Evolutionary conservation across 768 basidiomycete species (phyloP).

Genomic region (Peribolospora baueri): DNA sequence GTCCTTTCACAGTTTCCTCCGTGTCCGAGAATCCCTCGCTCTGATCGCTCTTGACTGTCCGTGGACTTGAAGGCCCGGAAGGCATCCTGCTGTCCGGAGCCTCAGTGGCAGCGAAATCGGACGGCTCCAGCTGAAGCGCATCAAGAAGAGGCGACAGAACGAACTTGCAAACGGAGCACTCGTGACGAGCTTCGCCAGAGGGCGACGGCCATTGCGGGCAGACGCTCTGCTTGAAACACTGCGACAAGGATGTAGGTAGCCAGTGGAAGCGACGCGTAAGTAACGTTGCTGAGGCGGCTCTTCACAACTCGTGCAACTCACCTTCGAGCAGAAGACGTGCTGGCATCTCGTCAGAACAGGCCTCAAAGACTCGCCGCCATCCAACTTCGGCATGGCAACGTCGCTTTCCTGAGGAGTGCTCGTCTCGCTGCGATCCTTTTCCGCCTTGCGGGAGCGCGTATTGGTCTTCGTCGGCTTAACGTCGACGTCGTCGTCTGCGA

Average conservation of each 20-base stretch:
- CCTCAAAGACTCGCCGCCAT: conserved; percentile 5
- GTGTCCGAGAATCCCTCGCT: no score
- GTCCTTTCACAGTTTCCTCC: no score
- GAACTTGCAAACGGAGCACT: conserved; percentile 56
- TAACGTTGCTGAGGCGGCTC: no score
- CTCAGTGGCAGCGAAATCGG: conserved; percentile 24
- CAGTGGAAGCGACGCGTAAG: no score
- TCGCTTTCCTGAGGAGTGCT: no score
- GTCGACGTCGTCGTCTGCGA: conserved; percentile 5
- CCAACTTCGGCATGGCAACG: no score
- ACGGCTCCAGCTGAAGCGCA: conserved; percentile 55
- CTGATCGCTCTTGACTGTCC: conserved; percentile 34
- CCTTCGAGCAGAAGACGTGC: conserved; percentile 58
- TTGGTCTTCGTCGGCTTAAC: conserved; percentile 1
- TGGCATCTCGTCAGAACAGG: conserved; percentile 74
- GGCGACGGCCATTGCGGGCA: conserved; percentile 52
- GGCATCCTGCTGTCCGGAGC: conserved; percentile 34
- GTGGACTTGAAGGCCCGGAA: no score
- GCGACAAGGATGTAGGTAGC: no score
- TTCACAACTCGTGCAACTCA: no score
- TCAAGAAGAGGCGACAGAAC: conserved; percentile 38
- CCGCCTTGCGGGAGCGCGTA: background rate
- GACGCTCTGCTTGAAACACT: conserved; percentile 57
- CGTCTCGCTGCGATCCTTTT: background rate
- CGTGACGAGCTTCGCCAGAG: conserved; percentile 29